A percentile compares a stretch with the other conserved stretches of the same genome.
Conservation (phyloP, 805 yeast species). For the Debaryomyces castellii region DNA sequence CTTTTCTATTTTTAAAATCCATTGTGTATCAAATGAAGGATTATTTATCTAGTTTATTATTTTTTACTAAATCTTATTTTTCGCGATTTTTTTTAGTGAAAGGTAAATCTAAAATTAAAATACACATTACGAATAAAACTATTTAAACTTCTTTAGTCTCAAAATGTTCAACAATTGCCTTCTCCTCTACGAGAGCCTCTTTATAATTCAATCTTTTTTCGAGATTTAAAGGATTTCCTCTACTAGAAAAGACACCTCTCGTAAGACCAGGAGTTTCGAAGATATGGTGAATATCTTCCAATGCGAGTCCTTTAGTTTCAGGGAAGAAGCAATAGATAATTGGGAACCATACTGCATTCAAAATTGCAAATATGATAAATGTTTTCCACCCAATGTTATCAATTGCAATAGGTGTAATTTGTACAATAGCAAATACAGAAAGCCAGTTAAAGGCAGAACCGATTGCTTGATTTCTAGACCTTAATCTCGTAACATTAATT, state of each 20-base stretch:
- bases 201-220: background rate
- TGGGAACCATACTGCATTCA: conserved; percentile 16
- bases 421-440: conserved; percentile 27
- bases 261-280: conserved; percentile 7
- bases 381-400: conserved; percentile 29
- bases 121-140: background rate
- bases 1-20: too few relatives aligned
- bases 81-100: too few relatives aligned
- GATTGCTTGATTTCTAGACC: conserved; percentile 27
- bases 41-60: too few relatives aligned
- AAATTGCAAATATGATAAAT: conserved; percentile 27
- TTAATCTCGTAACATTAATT: conserved; percentile 28
- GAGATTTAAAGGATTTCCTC: background rate
- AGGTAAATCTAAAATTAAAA: too few relatives aligned
- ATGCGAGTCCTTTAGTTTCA: conserved; percentile 22
- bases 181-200: background rate
- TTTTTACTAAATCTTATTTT: too few relatives aligned
- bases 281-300: conserved; percentile 8
- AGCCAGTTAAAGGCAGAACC: conserved; percentile 30
- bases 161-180: background rate
- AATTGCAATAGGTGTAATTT: conserved; percentile 24
- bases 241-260: conserved; percentile 2
- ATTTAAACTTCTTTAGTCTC: background rate
- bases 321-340: conserved; percentile 20
- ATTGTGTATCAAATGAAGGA: too few relatives aligned